Conservation (phyloP, 306 rosid species). For the Nissolia schottii region DNA sequence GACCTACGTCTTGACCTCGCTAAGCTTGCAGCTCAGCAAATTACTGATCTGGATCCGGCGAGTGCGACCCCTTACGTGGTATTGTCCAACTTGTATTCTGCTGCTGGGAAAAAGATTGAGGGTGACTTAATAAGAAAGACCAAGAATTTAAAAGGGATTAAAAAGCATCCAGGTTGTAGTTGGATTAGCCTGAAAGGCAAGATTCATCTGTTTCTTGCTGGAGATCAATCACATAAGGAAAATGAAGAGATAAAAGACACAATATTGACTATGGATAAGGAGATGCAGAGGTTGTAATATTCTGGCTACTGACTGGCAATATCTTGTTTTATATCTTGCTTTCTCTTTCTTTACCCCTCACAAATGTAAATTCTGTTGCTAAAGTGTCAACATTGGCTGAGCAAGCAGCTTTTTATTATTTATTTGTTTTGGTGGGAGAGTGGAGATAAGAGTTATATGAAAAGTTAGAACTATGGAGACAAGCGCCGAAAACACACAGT, state of each 20-base stretch:
- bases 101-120: slow-evolving; percentile 49
- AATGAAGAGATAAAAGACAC: slow-evolving; percentile 33
- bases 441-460: background rate
- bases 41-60: slow-evolving; percentile 58
- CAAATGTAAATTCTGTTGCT: background rate
- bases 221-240: slow-evolving; percentile 44
- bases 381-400: background rate
- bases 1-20: slow-evolving; percentile 68
- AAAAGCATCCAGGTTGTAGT: slow-evolving; percentile 79
- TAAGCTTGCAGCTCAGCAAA: slow-evolving; percentile 55
- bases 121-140: slow-evolving; percentile 41
- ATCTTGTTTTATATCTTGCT: no score
- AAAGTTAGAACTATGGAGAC: no score
- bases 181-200: slow-evolving; percentile 55
- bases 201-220: slow-evolving; percentile 60
- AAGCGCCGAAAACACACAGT: no score
- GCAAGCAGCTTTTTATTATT: background rate
- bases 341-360: background rate
- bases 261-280: slow-evolving; percentile 31
- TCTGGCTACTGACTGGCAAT: background rate
- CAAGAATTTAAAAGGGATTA: slow-evolving; percentile 49
- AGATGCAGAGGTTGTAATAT: slow-evolving; percentile 31
- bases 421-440: no score
- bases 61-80: slow-evolving; percentile 79
- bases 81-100: slow-evolving; percentile 54